phyloP scores from a whole-genome alignment of 2,329 filamentous ascomycete genomes.

The Trichoderma atroviride region DNA sequence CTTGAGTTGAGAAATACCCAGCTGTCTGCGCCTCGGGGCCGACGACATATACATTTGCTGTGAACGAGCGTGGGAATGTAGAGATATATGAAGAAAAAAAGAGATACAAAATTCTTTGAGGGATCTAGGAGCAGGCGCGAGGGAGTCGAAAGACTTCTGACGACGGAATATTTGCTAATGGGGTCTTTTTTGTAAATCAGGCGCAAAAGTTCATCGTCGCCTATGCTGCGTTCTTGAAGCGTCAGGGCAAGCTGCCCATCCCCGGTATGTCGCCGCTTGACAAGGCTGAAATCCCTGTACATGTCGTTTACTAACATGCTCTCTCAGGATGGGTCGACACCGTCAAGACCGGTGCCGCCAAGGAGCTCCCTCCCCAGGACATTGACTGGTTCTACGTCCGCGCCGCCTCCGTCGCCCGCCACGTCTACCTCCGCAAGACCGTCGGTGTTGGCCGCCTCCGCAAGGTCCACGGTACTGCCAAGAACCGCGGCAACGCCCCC shows the following conservation, averaged over 20 bases:
- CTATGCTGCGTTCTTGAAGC: constrained; percentile 89
- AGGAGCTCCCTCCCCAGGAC: constrained; percentile 97
- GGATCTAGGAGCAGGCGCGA: constrained; percentile 66
- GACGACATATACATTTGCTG: constrained; percentile 6
- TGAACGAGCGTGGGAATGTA: constrained; percentile 26
- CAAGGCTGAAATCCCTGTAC: too few relatives aligned
- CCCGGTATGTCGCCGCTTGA: constrained; percentile 77
- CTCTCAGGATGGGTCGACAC: constrained; percentile 92
- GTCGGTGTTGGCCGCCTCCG: constrained; percentile 97
- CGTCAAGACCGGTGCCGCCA: constrained; percentile 95
- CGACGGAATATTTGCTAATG: constrained; percentile 73
- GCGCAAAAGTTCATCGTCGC: constrained; percentile 87
- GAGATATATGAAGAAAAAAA: constrained; percentile 19
- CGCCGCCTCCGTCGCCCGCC: constrained; percentile 91
- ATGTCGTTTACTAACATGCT: background rate
- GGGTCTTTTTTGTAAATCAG: constrained; percentile 52
- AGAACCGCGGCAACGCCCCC: constrained; percentile 93
- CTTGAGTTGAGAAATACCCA: constrained; percentile 9
- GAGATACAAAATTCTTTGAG: constrained; percentile 23
- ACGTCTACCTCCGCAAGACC: constrained; percentile 99
- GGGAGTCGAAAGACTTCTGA: constrained; percentile 73
- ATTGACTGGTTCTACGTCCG: constrained; percentile 96
- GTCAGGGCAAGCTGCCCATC: constrained; percentile 89
- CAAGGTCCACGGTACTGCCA: constrained; percentile 93
- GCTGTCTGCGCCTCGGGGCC: constrained; percentile 9